These are phyloP conservation scores for Cyclotella sp. DNA, from an alignment of 108 stramenopile genomes.

Conservation along the genomic window DNA sequence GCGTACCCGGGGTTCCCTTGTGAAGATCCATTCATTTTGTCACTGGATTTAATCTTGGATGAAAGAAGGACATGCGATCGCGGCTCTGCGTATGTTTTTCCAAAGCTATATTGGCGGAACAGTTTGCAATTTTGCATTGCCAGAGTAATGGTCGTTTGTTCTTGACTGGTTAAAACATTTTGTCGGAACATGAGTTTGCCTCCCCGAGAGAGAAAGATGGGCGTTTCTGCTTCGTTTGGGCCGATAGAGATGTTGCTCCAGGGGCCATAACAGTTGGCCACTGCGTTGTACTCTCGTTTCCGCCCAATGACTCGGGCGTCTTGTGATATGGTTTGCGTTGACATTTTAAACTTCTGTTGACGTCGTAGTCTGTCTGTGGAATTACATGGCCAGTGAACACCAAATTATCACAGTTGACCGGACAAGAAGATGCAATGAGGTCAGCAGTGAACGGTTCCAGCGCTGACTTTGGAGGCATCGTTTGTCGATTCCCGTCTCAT, in stretches of 20 bases:
- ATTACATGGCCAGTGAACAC: too few relatives aligned
- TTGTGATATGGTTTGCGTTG: too few relatives aligned
- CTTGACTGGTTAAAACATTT: conserved; percentile 21
- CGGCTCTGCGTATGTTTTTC: conserved; percentile 7
- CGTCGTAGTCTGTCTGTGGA: too few relatives aligned
- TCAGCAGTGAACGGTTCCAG: too few relatives aligned
- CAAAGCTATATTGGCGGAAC: too few relatives aligned
- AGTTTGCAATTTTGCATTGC: too few relatives aligned
- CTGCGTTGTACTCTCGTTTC: background rate
- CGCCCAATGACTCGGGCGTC: background rate
- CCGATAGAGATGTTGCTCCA: conserved; percentile 11
- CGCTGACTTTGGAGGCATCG: too few relatives aligned
- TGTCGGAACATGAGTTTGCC: conserved; percentile 26
- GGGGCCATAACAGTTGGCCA: conserved; percentile 5
- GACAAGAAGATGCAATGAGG: too few relatives aligned
- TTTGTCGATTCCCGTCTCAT: too few relatives aligned
- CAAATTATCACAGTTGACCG: too few relatives aligned
- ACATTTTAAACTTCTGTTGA: too few relatives aligned
- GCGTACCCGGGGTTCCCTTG: too few relatives aligned
- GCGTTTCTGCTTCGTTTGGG: background rate
- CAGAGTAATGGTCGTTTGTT: conserved; percentile 2
- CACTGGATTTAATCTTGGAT: conserved; percentile 13
- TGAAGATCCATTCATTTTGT: conserved; percentile 20
- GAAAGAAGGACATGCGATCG: conserved; percentile 49
- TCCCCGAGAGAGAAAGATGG: conserved; percentile 33